A percentile compares a stretch with the other conserved stretches of the same genome.
These are phyloP conservation scores for Pseudoscleropodium purum DNA, from an alignment of 225 moss, liverwort and hornwort species.

Conservation along the genomic window DNA sequence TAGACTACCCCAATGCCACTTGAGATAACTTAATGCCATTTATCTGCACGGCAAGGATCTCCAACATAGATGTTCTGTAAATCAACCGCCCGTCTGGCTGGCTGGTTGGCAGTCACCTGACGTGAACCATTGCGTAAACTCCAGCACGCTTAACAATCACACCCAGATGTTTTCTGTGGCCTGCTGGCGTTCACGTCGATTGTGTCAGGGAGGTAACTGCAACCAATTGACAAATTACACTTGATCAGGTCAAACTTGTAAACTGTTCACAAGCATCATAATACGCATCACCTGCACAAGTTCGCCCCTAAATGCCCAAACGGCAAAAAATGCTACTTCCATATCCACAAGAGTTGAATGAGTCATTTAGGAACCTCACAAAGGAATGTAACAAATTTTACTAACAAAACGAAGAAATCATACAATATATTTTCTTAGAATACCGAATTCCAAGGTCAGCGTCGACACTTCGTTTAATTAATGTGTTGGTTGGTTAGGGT, in stretches of 20 bases:
- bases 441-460: background rate
- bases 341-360: background rate
- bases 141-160: constrained; percentile 2
- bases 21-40: background rate
- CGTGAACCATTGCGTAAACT: background rate
- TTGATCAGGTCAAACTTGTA: background rate
- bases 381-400: background rate
- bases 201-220: constrained; percentile 92
- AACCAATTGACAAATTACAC: constrained; percentile 8
- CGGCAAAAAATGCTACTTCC: no score
- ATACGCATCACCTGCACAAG: background rate
- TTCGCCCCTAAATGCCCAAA: no score
- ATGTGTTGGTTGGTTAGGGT: background rate
- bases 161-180: constrained; percentile 72
- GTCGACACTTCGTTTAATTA: background rate
- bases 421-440: background rate
- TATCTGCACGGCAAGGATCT: background rate
- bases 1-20: background rate
- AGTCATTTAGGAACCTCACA: background rate
- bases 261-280: background rate
- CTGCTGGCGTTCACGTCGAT: constrained; percentile 76
- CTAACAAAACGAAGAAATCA: background rate
- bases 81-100: background rate
- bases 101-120: background rate
- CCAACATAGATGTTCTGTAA: background rate